These are phyloP conservation scores for Lactifluus pinguis DNA, from an alignment of 768 basidiomycete genomes.

Conservation along the genomic window DNA sequence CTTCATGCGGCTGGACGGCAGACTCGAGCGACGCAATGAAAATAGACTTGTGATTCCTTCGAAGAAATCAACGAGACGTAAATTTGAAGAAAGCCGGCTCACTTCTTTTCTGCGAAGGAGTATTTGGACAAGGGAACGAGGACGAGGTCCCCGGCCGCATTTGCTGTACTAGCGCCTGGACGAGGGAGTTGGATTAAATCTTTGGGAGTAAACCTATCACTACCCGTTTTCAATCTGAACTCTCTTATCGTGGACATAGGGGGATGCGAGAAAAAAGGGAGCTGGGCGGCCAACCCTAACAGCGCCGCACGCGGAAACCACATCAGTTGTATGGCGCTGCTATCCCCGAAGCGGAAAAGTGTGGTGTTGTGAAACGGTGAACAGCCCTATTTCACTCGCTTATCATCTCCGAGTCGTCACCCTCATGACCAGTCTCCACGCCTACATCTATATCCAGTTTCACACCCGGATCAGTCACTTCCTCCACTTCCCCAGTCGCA, in stretches of 20 bases:
- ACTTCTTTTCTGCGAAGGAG: conserved; percentile 69
- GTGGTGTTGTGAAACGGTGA: too few species aligned
- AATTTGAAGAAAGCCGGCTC: conserved; percentile 22
- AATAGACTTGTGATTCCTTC: conserved; percentile 63
- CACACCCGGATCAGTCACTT: conserved; percentile 42
- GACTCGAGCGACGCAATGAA: conserved; percentile 52
- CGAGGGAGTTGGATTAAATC: conserved; percentile 62
- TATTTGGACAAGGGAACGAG: conserved; percentile 59
- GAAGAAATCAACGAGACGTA: background rate
- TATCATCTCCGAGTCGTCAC: conserved; percentile 31
- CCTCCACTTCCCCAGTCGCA: conserved; percentile 51
- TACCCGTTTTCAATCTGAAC: conserved; percentile 51
- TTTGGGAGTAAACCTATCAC: conserved; percentile 58
- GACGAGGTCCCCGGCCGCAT: conserved; percentile 57
- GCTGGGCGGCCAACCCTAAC: conserved; percentile 47
- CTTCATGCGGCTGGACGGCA: conserved; percentile 38
- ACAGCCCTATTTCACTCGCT: conserved; percentile 33
- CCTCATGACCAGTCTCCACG: conserved; percentile 29
- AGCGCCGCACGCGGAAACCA: conserved; percentile 41
- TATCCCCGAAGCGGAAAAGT: background rate
- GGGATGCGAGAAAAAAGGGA: conserved; percentile 31
- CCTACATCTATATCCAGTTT: conserved; percentile 25
- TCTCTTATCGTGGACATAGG: conserved; percentile 24
- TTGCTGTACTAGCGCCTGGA: conserved; percentile 58
- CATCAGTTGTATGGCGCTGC: conserved; percentile 29